These are phyloP conservation scores for Dalbergia cultrata DNA, from an alignment of 306 rosid species.

Conservation along the genomic window DNA sequence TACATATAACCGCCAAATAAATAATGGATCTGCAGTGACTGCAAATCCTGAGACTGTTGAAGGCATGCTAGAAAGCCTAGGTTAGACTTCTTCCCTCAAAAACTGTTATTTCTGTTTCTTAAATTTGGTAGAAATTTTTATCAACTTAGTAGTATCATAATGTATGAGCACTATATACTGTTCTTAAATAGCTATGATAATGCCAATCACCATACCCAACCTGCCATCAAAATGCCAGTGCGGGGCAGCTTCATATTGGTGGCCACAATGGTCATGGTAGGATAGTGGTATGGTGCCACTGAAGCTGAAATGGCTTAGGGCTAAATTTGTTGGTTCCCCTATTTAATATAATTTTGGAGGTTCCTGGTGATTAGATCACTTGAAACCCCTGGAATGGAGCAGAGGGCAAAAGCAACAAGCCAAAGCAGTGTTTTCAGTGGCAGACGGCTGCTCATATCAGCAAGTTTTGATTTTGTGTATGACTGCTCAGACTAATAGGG, in stretches of 20 bases:
- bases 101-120: constrained; percentile 9
- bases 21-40: constrained; percentile 64
- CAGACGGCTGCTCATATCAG: background rate
- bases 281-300: constrained; percentile 12
- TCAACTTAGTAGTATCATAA: constrained; percentile 1
- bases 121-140: background rate
- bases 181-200: background rate
- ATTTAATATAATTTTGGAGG: background rate
- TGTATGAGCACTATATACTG: constrained; percentile 14
- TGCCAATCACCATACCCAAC: background rate
- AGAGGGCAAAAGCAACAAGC: background rate
- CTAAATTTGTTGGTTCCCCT: background rate
- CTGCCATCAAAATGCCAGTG: background rate
- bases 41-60: constrained; percentile 93
- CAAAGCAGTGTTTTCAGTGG: background rate
- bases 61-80: constrained; percentile 97
- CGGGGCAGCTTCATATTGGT: constrained; percentile 6
- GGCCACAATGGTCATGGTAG: constrained; percentile 12
- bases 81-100: constrained; percentile 54
- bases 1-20: constrained; percentile 76
- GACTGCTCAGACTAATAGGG: background rate
- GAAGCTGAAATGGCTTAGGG: background rate
- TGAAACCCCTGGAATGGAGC: background rate
- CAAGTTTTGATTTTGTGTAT: background rate
- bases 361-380: background rate